Percentiles rank a stretch among this genome's conserved stretches.
These are phyloP conservation scores for Ormosia semicastrata DNA, from an alignment of 306 rosid species.

Conservation along the genomic window DNA sequence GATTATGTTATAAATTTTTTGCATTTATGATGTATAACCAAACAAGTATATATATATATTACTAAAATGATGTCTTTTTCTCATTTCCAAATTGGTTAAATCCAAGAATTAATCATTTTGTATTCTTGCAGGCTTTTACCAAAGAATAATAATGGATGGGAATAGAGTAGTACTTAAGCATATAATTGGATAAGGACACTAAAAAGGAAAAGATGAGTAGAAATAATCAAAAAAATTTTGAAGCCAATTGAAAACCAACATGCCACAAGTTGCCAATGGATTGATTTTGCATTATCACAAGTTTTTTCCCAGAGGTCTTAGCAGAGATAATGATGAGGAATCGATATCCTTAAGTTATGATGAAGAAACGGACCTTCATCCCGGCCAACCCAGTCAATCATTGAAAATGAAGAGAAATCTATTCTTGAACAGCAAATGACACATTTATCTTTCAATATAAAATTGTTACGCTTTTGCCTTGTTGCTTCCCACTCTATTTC, in stretches of 20 bases:
- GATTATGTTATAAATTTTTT: neutral
- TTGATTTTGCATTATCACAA: neutral
- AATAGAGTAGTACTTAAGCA: neutral
- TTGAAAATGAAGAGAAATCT: slow-evolving; percentile 26
- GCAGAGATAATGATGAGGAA: slow-evolving; percentile 21
- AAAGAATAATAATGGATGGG: neutral
- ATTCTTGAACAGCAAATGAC: slow-evolving; percentile 8
- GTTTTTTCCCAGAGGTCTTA: neutral
- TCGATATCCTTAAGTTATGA: slow-evolving; percentile 3
- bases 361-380: neutral
- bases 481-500: slow-evolving; percentile 1
- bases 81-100: neutral
- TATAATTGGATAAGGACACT: neutral
- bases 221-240: neutral
- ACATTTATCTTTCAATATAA: neutral
- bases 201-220: neutral
- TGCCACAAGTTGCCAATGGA: neutral
- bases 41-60: no score
- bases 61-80: neutral
- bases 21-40: no score
- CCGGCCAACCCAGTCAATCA: slow-evolving; percentile 19
- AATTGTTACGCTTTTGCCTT: neutral
- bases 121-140: neutral
- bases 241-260: neutral
- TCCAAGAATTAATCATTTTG: neutral